Conservation (phyloP, 352 stramenopile species). For the Pythium rishiriense region DNA sequence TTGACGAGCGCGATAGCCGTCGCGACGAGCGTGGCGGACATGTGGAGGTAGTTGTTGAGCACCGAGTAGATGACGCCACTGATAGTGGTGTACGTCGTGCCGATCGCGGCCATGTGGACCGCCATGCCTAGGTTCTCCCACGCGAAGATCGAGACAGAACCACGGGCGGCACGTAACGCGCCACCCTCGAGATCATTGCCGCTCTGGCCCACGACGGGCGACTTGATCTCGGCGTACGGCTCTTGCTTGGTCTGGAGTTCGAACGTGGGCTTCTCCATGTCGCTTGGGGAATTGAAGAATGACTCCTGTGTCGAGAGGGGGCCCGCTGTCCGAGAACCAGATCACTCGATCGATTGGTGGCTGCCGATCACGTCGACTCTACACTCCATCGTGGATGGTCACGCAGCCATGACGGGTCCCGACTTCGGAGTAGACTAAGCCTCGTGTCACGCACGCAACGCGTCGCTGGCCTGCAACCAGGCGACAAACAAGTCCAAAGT, state of each 20-base stretch:
- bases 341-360: too few species aligned
- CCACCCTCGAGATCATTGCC: conserved; percentile 11
- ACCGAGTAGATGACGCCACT: conserved; percentile 36
- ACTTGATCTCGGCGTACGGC: conserved; percentile 11
- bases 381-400: too few species aligned
- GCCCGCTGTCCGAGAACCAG: too few species aligned
- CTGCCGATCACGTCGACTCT: too few species aligned
- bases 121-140: conserved; percentile 36
- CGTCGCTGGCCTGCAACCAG: too few species aligned
- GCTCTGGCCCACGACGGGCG: not conserved
- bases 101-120: conserved; percentile 31
- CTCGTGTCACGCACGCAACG: too few species aligned
- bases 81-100: conserved; percentile 29
- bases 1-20: conserved; percentile 35
- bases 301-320: too few species aligned
- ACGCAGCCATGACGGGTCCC: too few species aligned
- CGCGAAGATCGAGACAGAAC: conserved; percentile 30
- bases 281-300: too few species aligned
- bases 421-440: too few species aligned
- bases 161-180: conserved; percentile 26
- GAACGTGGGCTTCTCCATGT: too few species aligned
- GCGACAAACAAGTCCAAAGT: too few species aligned
- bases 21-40: conserved; percentile 30
- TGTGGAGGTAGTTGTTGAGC: conserved; percentile 43
- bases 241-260: not conserved